Base-by-base conservation (phyloP, 148 eudicot genomes). In the Chenopodium suecicum region DNA sequence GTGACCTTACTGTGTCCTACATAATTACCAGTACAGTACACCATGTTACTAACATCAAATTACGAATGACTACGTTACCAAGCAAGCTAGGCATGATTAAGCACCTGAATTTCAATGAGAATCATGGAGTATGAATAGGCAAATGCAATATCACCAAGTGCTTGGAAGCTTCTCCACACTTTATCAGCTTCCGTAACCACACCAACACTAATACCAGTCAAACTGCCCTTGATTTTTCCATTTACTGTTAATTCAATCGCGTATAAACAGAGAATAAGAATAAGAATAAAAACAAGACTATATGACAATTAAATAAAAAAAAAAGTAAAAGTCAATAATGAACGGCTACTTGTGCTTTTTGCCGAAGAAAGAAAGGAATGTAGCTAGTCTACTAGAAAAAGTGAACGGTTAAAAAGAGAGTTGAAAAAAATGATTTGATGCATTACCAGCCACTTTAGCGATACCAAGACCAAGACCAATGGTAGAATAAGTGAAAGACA, bases 381-480 rank as follows among this genome's bases (percentile, higher is more conserved):
- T 19, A n/a, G 29, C 29, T 27, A 27, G 9, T 44, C 25, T 41
- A 19, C 50, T 71, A 19, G 52, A 52, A 67, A 31, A 2, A 67
- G 20, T 44, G 54, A 65, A 41, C 9, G n/a, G 72, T 46, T 65
- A 65, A 62, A 77, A 64, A 77, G 7, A 44, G 25, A 37, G 71
- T 22, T 82, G 67, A 83, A 37, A 34, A 70, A 68, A 14, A 86
- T 86, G 79, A 5, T 81, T 76, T 75, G 86, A 81, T 77, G 16
- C 70, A 78, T 65, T 74, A 93, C 97, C 94, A 50, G 86, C 87
- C 77, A 90, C 90, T 90, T 92, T 87, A 47, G 84, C 94, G 2
- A 93, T 76, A 12, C 98, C 98, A 76, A 93, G 95, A 76, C 92
- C 95, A 50, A 93, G 89, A 37, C 98, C 98, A 71, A 92, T 86